These are phyloP conservation scores for Fusarium nurragi DNA, from an alignment of 2,329 filamentous ascomycete species.

Conservation along the genomic window DNA sequence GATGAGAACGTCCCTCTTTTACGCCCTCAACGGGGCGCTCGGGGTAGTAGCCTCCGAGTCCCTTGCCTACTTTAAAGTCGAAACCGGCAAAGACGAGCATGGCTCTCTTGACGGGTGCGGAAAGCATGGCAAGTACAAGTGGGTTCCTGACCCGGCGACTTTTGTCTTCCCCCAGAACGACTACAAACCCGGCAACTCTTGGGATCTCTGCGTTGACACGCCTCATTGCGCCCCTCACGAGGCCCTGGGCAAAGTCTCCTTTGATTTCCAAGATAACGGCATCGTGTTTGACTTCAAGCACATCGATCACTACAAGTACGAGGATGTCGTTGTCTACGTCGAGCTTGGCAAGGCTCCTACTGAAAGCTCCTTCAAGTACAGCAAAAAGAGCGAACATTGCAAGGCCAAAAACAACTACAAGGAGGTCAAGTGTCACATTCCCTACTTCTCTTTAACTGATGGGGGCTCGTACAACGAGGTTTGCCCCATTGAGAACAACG, in stretches of 20 bases:
- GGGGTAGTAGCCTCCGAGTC: constrained; percentile 40
- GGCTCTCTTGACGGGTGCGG: constrained; percentile 35
- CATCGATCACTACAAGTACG: constrained; percentile 43
- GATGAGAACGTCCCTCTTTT: constrained; percentile 42
- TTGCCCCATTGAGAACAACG: constrained; percentile 40
- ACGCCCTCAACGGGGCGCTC: constrained; percentile 39
- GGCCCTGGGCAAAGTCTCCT: constrained; percentile 38
- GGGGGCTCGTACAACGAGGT: constrained; percentile 40
- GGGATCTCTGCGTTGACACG: constrained; percentile 39
- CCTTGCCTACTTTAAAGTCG: constrained; percentile 35
- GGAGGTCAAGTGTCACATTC: constrained; percentile 41
- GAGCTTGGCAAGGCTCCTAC: constrained; percentile 36
- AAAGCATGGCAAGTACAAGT: constrained; percentile 39
- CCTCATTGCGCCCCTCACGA: constrained; percentile 38
- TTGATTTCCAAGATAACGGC: constrained; percentile 42
- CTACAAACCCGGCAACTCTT: constrained; percentile 35
- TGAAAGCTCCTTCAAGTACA: constrained; percentile 38
- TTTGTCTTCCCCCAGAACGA: constrained; percentile 40
- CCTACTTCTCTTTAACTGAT: constrained; percentile 40
- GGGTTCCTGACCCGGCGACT: constrained; percentile 41
- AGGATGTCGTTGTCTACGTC: constrained; percentile 39
- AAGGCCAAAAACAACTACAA: constrained; percentile 33
- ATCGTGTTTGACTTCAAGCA: constrained; percentile 39
- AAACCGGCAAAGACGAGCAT: constrained; percentile 16
- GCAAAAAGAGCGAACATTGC: constrained; percentile 38